phyloP scores from a whole-genome alignment of 23 red algal genomes.

The Agarophyton chilense region DNA sequence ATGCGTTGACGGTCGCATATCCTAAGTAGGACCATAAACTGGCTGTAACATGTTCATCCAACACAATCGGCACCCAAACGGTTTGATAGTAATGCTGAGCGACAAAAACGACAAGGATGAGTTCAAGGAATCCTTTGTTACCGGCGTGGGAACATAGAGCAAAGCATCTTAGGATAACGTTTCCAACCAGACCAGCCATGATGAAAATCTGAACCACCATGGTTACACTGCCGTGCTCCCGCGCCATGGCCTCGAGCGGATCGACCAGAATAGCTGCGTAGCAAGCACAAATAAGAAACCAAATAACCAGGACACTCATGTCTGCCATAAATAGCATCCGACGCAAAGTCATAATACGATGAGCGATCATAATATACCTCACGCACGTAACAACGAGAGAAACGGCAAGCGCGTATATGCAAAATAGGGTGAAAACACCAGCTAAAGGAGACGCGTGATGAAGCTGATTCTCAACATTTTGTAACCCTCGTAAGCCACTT shows the following conservation, averaged over 20 bases:
- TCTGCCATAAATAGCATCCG: slow-evolving; percentile 53
- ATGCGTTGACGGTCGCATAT: slow-evolving; percentile 15
- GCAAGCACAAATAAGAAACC: slow-evolving; percentile 42
- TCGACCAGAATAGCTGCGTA: slow-evolving; percentile 24
- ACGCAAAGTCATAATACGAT: slow-evolving; percentile 42
- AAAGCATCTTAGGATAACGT: slow-evolving; percentile 53
- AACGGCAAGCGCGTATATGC: slow-evolving; percentile 34
- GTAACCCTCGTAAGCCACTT: background rate
- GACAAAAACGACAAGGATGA: slow-evolving; percentile 39
- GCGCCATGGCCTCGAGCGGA: slow-evolving; percentile 39
- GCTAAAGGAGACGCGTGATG: slow-evolving; percentile 11
- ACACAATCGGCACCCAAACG: slow-evolving; percentile 53
- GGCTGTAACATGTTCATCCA: slow-evolving; percentile 33
- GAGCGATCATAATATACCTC: slow-evolving; percentile 13
- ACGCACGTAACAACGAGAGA: slow-evolving; percentile 20
- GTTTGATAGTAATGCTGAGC: slow-evolving; percentile 68
- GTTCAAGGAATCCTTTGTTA: slow-evolving; percentile 3
- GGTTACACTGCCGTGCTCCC: slow-evolving; percentile 9
- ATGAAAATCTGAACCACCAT: slow-evolving; percentile 46
- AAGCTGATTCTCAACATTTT: slow-evolving; percentile 17
- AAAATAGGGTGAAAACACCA: slow-evolving; percentile 16
- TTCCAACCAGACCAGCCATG: slow-evolving; percentile 34
- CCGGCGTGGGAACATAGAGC: background rate
- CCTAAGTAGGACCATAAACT: slow-evolving; percentile 26
- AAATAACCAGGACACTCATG: slow-evolving; percentile 44